These are phyloP conservation scores for Fusarium abutilonis DNA, from an alignment of 2,329 filamentous ascomycete species.

Conservation along the genomic window DNA sequence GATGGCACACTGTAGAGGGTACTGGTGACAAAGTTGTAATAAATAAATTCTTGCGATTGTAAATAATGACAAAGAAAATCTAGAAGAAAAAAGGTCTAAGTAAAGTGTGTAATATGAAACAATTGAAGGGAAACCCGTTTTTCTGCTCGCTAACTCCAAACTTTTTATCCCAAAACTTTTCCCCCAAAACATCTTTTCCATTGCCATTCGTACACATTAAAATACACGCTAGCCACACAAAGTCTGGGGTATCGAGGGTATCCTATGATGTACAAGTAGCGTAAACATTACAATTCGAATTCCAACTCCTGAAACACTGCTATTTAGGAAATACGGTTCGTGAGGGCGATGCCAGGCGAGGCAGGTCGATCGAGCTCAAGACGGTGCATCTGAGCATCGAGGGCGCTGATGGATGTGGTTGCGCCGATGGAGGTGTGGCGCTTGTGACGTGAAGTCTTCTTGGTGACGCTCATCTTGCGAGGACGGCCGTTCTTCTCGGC, in stretches of 20 bases:
- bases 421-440: conserved; percentile 37
- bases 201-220: conserved; percentile 22
- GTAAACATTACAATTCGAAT: neutral
- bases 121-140: conserved; percentile 2
- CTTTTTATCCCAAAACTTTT: conserved; percentile 19
- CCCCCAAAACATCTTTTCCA: neutral
- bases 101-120: conserved; percentile 7
- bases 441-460: conserved; percentile 41
- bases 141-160: neutral
- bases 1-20: fast-evolving
- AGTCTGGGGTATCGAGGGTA: conserved; percentile 26
- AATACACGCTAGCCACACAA: conserved; percentile 31
- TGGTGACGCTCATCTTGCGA: conserved; percentile 47
- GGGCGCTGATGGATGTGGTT: conserved; percentile 35
- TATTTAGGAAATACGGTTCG: conserved; percentile 40
- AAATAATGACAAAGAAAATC: conserved; percentile 14
- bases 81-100: conserved; percentile 18
- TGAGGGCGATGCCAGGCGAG: conserved; percentile 44
- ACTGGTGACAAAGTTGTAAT: neutral
- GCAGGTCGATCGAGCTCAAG: conserved; percentile 45
- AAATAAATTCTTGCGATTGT: conserved; percentile 10
- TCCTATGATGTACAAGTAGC: conserved; percentile 36
- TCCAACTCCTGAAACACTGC: conserved; percentile 7
- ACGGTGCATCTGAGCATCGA: conserved; percentile 42
- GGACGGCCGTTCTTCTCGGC: conserved; percentile 41